Conservation (phyloP, 1,284 basidiomycete species). For the Trichosporon coremiiforme region DNA sequence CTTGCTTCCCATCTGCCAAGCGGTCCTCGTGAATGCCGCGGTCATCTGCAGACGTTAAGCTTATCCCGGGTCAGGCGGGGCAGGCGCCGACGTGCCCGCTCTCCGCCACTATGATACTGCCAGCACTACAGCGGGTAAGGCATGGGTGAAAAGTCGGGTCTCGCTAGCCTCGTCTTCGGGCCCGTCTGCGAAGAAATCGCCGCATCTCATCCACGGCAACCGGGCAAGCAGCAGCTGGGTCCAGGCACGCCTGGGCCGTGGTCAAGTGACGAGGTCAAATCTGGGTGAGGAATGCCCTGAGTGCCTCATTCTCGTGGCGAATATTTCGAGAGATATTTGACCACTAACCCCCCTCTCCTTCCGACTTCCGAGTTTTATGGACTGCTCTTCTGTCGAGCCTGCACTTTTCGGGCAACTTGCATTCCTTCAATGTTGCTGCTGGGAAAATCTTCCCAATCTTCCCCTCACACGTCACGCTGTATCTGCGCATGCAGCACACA, state of each 20-base stretch:
- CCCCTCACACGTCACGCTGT: not conserved
- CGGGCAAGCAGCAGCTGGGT: too few species aligned
- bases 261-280: conserved; percentile 12
- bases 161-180: not conserved
- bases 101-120: not conserved
- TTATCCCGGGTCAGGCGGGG: too few species aligned
- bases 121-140: too few species aligned
- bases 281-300: not conserved
- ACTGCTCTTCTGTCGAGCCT: not conserved
- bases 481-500: not conserved
- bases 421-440: not conserved
- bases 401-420: not conserved
- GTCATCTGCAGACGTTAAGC: too few species aligned
- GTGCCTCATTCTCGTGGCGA: not conserved
- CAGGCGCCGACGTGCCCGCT: too few species aligned
- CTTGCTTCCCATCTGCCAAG: too few species aligned
- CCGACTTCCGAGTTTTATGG: not conserved
- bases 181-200: not conserved
- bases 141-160: not conserved
- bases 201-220: not conserved
- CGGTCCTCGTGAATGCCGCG: too few species aligned
- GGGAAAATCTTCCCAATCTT: not conserved
- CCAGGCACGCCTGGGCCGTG: not conserved
- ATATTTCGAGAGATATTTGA: conserved; percentile 15
- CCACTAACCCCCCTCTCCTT: not conserved